A percentile compares a stretch with the other conserved stretches of the same genome.
Evolutionary conservation across 2,329 filamentous ascomycete genomes (phyloP).

Genomic region (Magnaporthiopsis poae): DNA sequence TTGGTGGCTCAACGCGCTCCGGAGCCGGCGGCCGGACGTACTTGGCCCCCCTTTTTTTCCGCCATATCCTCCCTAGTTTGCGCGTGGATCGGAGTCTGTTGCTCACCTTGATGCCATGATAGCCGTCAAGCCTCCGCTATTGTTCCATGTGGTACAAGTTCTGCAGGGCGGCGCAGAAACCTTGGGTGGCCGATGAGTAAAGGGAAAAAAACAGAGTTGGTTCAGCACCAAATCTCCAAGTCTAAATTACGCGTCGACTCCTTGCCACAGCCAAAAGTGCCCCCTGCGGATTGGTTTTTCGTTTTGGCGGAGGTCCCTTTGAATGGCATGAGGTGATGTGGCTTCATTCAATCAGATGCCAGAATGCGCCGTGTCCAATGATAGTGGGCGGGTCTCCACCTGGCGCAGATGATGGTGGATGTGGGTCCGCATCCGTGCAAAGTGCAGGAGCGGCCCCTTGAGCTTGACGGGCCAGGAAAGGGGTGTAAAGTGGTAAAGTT

Average conservation of each 20-base stretch:
- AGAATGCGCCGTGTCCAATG: not conserved
- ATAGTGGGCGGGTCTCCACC: not conserved
- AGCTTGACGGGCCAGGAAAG: not conserved
- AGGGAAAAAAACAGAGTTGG: not conserved
- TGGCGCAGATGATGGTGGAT: not conserved
- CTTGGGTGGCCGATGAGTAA: not conserved
- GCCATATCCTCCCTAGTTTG: not conserved
- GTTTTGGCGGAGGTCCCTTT: not conserved
- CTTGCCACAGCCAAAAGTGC: not conserved
- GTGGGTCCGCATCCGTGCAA: not conserved
- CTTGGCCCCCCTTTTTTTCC: not conserved
- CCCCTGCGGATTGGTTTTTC: not conserved
- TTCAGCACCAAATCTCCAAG: not conserved
- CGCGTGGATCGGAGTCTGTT: not conserved
- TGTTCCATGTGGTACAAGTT: not conserved
- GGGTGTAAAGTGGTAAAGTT: not conserved
- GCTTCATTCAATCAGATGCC: not conserved
- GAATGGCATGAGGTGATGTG: not conserved
- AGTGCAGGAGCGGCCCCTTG: not conserved
- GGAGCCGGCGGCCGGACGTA: not conserved
- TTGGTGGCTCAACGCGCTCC: not conserved
- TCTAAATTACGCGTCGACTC: not conserved
- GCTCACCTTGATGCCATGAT: slow-evolving; percentile 17
- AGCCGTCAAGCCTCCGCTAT: slow-evolving; percentile 2
- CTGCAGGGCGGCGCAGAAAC: not conserved